Evolutionary conservation across 371 early-diverging fungal species (phyloP).

Genomic region (Mucor velutinosus): DNA sequence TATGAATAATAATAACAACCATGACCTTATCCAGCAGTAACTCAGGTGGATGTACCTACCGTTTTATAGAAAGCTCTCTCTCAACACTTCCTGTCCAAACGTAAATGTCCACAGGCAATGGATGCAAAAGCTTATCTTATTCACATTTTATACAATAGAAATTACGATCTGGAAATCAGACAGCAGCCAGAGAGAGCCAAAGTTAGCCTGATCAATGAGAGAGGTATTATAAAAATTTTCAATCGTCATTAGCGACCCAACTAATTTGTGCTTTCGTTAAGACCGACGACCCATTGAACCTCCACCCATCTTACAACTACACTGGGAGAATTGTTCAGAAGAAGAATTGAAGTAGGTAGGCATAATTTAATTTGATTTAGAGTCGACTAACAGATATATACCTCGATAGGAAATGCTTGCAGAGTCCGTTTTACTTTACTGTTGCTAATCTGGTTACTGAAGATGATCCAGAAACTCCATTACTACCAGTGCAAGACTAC

Average conservation of each 20-base stretch:
- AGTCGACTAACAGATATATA: background rate
- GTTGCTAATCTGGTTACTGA: conserved; percentile 43
- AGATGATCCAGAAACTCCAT: conserved; percentile 12
- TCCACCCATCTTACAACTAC: conserved; percentile 49
- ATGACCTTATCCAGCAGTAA: conserved; percentile 5
- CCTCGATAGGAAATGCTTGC: conserved; percentile 42
- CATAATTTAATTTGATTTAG: background rate
- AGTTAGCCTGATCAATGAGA: conserved; percentile 29
- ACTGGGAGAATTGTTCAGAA: conserved; percentile 35
- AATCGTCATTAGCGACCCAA: background rate
- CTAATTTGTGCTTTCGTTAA: conserved; percentile 5
- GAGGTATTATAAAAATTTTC: conserved; percentile 32
- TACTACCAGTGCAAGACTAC: conserved; percentile 26
- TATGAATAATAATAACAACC: background rate
- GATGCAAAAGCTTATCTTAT: background rate
- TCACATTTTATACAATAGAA: background rate
- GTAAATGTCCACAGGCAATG: conserved; percentile 13
- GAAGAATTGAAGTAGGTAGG: conserved; percentile 44
- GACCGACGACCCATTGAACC: conserved; percentile 56
- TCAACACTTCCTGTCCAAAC: conserved; percentile 33
- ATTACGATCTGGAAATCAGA: conserved; percentile 25
- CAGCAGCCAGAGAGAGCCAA: conserved; percentile 32
- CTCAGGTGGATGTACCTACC: conserved; percentile 39
- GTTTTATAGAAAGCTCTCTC: conserved; percentile 45
- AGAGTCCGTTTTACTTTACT: conserved; percentile 53